A percentile compares a stretch with the other conserved stretches of the same genome.
Evolutionary conservation across 1,284 basidiomycete species (phyloP).

Genomic region (Golubevia sp.): DNA sequence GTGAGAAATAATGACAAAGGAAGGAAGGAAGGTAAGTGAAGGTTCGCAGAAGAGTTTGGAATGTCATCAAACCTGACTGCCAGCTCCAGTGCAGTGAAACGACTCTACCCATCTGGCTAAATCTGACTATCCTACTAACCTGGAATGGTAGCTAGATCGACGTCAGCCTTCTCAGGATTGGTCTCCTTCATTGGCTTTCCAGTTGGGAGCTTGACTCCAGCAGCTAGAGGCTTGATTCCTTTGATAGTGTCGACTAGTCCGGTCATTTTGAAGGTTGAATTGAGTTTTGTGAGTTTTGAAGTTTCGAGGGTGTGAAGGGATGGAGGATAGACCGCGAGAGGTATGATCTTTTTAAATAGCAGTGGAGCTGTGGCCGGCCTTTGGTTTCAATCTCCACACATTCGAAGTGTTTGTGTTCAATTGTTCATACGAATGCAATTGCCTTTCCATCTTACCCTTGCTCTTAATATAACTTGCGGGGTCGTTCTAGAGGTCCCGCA

Average conservation of each 20-base stretch:
- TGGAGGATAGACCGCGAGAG: not conserved
- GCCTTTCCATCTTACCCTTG: too few relatives aligned
- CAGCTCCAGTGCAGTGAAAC: conserved; percentile 8
- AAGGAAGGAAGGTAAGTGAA: not conserved
- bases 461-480: too few relatives aligned
- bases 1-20: conserved; percentile 3
- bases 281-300: not conserved
- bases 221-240: not conserved
- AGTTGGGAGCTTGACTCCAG: conserved; percentile 28
- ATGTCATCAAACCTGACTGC: conserved; percentile 13
- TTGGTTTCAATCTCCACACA: too few relatives aligned
- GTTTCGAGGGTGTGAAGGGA: not conserved
- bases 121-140: conserved; percentile 13
- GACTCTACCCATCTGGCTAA: conserved; percentile 1
- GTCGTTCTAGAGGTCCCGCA: too few relatives aligned
- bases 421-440: too few relatives aligned
- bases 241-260: not conserved
- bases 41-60: conserved; percentile 23
- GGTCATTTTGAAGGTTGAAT: not conserved
- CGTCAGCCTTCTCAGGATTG: conserved; percentile 36
- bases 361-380: too few relatives aligned
- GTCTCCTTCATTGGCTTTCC: conserved; percentile 40
- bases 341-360: too few relatives aligned
- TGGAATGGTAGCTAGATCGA: conserved; percentile 29
- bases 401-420: too few relatives aligned